Percentiles rank a stretch among this genome's conserved stretches.
Evolutionary conservation across 179 eudicot genomes (phyloP).

Genomic region (Sideroxylon spinosum): DNA sequence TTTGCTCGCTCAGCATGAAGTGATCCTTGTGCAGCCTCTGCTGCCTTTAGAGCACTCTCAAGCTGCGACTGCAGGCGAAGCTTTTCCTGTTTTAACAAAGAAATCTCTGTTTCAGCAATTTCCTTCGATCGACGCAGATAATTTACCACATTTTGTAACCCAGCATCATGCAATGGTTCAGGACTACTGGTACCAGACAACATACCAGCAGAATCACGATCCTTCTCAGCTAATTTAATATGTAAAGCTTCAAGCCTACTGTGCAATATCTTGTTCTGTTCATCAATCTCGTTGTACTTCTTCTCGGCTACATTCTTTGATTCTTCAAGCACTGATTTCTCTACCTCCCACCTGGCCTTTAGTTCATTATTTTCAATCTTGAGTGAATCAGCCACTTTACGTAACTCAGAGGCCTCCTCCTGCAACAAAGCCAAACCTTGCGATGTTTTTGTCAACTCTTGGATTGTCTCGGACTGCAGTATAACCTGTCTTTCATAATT

Average conservation of each 20-base stretch:
- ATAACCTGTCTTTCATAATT: constrained; percentile 97
- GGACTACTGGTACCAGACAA: constrained; percentile 35
- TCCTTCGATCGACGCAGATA: constrained; percentile 94
- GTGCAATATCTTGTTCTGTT: constrained; percentile 85
- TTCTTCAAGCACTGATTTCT: constrained; percentile 60
- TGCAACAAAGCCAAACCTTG: constrained; percentile 63
- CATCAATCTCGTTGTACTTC: constrained; percentile 69
- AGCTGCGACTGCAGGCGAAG: constrained; percentile 84
- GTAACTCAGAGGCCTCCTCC: constrained; percentile 65
- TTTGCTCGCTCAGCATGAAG: constrained; percentile 62
- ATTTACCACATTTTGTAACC: constrained; percentile 74
- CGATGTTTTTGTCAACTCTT: constrained; percentile 92
- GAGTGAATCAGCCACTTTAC: constrained; percentile 48
- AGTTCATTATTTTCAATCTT: constrained; percentile 68
- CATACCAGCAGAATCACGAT: constrained; percentile 44
- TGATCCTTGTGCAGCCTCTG: constrained; percentile 70
- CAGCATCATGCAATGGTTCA: constrained; percentile 44
- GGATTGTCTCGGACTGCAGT: constrained; percentile 87
- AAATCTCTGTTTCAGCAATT: constrained; percentile 92
- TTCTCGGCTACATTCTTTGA: constrained; percentile 61
- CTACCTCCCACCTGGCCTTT: constrained; percentile 68
- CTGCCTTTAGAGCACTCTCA: constrained; percentile 72
- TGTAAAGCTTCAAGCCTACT: constrained; percentile 78
- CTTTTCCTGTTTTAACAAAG: constrained; percentile 88
- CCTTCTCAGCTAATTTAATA: constrained; percentile 74